Evolutionary conservation across 257 asterid genomes (phyloP).

Genomic region (Craterostigma plantagineum): DNA sequence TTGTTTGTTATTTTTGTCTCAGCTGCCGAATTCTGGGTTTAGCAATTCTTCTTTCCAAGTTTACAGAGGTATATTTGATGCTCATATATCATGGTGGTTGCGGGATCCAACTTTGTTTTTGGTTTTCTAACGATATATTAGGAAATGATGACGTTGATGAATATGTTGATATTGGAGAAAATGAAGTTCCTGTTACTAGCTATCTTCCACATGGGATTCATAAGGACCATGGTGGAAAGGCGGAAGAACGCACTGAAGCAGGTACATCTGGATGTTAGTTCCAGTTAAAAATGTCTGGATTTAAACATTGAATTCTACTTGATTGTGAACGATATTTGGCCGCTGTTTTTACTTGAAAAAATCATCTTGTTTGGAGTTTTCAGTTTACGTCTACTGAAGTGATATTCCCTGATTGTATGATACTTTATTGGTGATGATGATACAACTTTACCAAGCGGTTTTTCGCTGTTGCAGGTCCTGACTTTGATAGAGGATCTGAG

Average conservation of each 20-base stretch:
- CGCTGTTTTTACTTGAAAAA: no score
- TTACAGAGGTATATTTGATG: constrained; percentile 41
- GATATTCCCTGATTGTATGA: no score
- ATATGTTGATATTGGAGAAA: constrained; percentile 71
- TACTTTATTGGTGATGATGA: no score
- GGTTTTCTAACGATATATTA: constrained; percentile 12
- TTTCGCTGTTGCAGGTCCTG: no score
- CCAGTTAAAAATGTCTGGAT: constrained; percentile 8
- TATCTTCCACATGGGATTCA: constrained; percentile 50
- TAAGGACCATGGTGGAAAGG: constrained; percentile 23
- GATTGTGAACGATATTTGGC: no score
- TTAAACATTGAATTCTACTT: no score
- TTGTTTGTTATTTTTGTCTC: constrained; percentile 16
- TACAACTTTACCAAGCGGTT: no score
- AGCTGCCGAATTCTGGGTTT: constrained; percentile 74
- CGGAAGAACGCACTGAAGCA: constrained; percentile 27
- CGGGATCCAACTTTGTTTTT: constrained; percentile 9
- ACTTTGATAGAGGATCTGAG: no score
- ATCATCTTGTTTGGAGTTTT: no score
- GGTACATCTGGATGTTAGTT: constrained; percentile 31
- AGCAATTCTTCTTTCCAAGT: constrained; percentile 80
- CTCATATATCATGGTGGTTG: background rate
- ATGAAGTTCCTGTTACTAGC: constrained; percentile 69
- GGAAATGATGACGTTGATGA: constrained; percentile 48
- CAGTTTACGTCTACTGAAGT: no score